Conservation (phyloP, 2,329 filamentous ascomycete genomes). For the Colletotrichum sp. region DNA sequence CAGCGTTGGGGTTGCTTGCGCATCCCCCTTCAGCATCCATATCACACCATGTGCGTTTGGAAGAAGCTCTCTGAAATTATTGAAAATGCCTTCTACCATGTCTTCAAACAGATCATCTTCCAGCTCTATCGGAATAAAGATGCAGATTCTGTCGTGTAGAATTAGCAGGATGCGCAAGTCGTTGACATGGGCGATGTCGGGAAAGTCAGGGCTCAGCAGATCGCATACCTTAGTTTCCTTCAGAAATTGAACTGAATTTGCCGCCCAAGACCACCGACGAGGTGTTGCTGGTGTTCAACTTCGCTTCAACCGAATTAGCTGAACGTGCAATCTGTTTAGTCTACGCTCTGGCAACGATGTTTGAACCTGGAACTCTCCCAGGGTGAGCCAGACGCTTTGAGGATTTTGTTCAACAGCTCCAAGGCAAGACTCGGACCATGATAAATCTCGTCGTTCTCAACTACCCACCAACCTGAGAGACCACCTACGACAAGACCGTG, state of each 20-base stretch:
- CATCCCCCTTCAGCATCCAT: neutral
- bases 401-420: neutral
- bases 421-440: neutral
- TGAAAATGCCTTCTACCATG: neutral
- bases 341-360: neutral
- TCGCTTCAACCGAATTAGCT: neutral
- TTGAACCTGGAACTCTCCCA: neutral
- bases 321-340: neutral
- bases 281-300: neutral
- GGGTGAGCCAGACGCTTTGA: neutral
- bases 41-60: neutral
- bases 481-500: neutral
- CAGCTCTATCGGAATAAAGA: neutral
- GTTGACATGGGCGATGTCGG: neutral
- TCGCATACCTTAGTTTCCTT: too few species aligned
- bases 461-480: neutral
- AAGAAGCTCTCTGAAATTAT: neutral
- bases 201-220: neutral
- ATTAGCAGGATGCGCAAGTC: neutral
- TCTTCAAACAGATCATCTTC: neutral
- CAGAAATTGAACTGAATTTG: neutral
- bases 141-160: neutral
- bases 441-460: neutral
- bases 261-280: neutral
- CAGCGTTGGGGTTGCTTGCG: neutral